Base-by-base conservation (phyloP, 1,139 yeast genomes). In the Kodamaea alishanica region DNA sequence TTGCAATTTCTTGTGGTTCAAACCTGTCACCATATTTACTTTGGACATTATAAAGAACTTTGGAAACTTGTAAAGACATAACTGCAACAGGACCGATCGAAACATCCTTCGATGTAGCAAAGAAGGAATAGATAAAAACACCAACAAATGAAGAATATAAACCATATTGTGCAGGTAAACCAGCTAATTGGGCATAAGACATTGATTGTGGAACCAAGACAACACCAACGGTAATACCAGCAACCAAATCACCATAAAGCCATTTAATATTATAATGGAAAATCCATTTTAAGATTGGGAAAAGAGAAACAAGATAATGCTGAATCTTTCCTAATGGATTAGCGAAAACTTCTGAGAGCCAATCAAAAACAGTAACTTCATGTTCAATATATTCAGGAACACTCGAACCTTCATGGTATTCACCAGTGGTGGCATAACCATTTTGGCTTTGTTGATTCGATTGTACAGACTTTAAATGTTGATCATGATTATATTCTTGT, bases 81-180 rank as follows among this genome's bases (percentile, higher is more conserved):
- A 90, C 97, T 2, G 97, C 97, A 29, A 90, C 97, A 5, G 97
- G 97, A 26, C 97, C 97, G 53, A 90, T 89, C 45, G 94, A 84
- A 33, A 90, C 96, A 70, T 90, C 97, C 63, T 89, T 90, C 12
- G 95, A 85, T 11, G 97, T 90, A 10, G 97, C 97, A 60, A 90
- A 90, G 53, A 89, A 77, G 35, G 95, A 83, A 60, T 90, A 90
- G 41, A 85, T 78, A 58, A 88, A 77, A 11, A 89, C 95, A 55
- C 97, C 97, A 35, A 90, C 84, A 56, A 90, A 90, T 0, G 96
- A 85, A 23, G 96, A 86, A 63, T 90, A 90, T 37, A 90, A 74
- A 37, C 97, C 97, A 51, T 81, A 89, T 60, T 89, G 84, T 5
- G 96, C 80, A 5, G 80, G 73, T 45, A 90, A 73, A 2, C 87